Base-by-base conservation (phyloP, 2,329 filamentous ascomycete genomes). In the Diaporthe sp. region DNA sequence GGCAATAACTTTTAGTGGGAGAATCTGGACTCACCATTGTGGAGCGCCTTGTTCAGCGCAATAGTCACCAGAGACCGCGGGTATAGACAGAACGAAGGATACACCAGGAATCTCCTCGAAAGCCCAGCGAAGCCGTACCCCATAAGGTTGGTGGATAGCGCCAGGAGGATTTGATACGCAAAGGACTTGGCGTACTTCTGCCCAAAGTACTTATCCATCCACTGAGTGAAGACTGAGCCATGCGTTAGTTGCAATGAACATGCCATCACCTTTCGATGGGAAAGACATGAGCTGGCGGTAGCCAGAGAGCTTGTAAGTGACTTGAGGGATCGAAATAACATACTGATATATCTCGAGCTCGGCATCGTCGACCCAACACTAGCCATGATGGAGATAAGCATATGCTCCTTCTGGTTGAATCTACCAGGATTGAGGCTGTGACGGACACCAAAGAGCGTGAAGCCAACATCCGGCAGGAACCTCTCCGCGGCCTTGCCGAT, bases 361-460 rank as follows among this genome's bases (percentile, higher is more conserved):
- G 84, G 78, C 84, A 85, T 13, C 86, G 87, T 17, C 39, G 60
- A 63, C n/a, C 58, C 58, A 42, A 89, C 88, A 80, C 93, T 92
- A 72, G 92, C 90, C 88, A 91, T 90, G 80, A 91, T 89, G 42
- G 87, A 86, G 75, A 91, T 89, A 63, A 91, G 82, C 84, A 89
- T 86, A 79, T 92, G 90, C 81, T 92, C 90, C 82, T 92, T 92
- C 79, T 87, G 88, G 72, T 87, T 88, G 80, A 92, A 92, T 1
- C 86, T 87, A 0, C 89, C 89, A 0, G 90, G 89, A 79, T 91
- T 91, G 22, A 90, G 84, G 10, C 85, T 86, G 80, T 88, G 87
- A 34, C 85, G 84, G n/a, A 85, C 79, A 17, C 87, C 87, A 75
- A 85, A 88, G 13, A 88, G 78, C 0, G 84, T 88, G 78, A 92